A percentile compares a stretch with the other conserved stretches of the same genome.
These are phyloP conservation scores for Prinsepia uniflora DNA, from an alignment of 306 rosid genomes.

Conservation along the genomic window DNA sequence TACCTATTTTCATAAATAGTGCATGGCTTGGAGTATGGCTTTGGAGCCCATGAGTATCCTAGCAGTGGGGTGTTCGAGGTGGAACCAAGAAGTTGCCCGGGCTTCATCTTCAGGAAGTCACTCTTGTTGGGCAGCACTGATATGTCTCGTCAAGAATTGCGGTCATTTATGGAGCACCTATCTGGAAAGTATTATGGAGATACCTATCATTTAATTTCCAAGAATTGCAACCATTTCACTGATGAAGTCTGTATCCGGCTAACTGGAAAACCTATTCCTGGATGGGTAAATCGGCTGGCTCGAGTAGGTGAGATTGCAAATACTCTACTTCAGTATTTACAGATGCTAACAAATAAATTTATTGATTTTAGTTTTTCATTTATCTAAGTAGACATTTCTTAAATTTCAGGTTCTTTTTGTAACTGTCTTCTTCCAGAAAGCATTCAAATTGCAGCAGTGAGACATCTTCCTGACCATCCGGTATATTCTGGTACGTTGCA, in stretches of 20 bases:
- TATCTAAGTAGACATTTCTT: slow-evolving; percentile 36
- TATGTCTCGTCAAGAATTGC: slow-evolving; percentile 68
- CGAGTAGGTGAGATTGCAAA: slow-evolving; percentile 59
- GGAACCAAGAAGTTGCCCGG: slow-evolving; percentile 94
- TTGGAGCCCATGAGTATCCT: slow-evolving; percentile 89
- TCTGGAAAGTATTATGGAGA: slow-evolving; percentile 85
- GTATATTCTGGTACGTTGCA: slow-evolving; percentile 58
- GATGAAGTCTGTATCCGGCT: slow-evolving; percentile 77
- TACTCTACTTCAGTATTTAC: slow-evolving; percentile 19
- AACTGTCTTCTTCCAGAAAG: slow-evolving; percentile 91
- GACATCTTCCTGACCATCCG: slow-evolving; percentile 71
- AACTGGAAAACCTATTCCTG: slow-evolving; percentile 88
- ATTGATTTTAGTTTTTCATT: slow-evolving; percentile 22
- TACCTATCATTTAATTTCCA: slow-evolving; percentile 88
- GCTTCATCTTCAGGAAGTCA: slow-evolving; percentile 83
- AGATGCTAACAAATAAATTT: slow-evolving; percentile 1
- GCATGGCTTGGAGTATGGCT: slow-evolving; percentile 82
- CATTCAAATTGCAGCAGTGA: slow-evolving; percentile 72
- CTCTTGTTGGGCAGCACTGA: slow-evolving; percentile 77
- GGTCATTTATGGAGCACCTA: slow-evolving; percentile 67
- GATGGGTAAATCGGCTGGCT: slow-evolving; percentile 95
- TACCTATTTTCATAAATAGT: slow-evolving; percentile 45
- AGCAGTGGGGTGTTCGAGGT: slow-evolving; percentile 94
- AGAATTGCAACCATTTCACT: slow-evolving; percentile 94
- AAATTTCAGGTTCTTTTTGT: slow-evolving; percentile 86